Percentiles rank a stretch among this genome's conserved stretches.
Evolutionary conservation across 2,329 filamentous ascomycete species (phyloP).

Genomic region (Bipolaris bicolor): DNA sequence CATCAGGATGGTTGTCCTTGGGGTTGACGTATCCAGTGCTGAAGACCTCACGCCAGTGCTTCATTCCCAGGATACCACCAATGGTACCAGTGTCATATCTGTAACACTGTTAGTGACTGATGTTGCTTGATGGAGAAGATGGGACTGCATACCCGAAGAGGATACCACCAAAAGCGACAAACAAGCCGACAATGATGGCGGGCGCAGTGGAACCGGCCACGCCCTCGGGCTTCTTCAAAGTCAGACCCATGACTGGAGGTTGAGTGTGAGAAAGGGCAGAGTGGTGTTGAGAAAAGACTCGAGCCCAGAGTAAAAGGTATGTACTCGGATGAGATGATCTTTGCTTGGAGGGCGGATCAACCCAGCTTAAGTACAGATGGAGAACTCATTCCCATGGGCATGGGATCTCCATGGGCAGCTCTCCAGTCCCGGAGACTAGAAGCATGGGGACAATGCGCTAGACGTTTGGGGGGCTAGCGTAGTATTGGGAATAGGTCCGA

Average conservation of each 20-base stretch:
- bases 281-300: conserved; percentile 7
- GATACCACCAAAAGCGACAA: conserved; percentile 56
- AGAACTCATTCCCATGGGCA: conserved; percentile 19
- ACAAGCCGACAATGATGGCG: conserved; percentile 50
- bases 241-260: conserved; percentile 41
- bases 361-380: conserved; percentile 31
- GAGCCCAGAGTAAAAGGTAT: conserved; percentile 5
- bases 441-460: conserved; percentile 30
- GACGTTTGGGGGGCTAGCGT: conserved; percentile 18
- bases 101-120: conserved; percentile 11
- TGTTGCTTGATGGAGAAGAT: not conserved
- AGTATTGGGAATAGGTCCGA: conserved; percentile 24
- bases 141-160: conserved; percentile 44
- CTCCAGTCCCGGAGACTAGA: conserved; percentile 29
- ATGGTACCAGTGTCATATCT: conserved; percentile 51
- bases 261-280: conserved; percentile 14
- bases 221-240: conserved; percentile 72
- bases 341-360: conserved; percentile 13
- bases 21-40: conserved; percentile 47
- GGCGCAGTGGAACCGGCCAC: conserved; percentile 63
- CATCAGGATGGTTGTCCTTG: conserved; percentile 48
- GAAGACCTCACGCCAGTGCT: conserved; percentile 69
- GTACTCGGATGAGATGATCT: conserved; percentile 15
- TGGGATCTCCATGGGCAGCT: conserved; percentile 30
- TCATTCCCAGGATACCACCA: conserved; percentile 73